Conservation (phyloP, 768 basidiomycete species). For the Russula dissimulans region DNA sequence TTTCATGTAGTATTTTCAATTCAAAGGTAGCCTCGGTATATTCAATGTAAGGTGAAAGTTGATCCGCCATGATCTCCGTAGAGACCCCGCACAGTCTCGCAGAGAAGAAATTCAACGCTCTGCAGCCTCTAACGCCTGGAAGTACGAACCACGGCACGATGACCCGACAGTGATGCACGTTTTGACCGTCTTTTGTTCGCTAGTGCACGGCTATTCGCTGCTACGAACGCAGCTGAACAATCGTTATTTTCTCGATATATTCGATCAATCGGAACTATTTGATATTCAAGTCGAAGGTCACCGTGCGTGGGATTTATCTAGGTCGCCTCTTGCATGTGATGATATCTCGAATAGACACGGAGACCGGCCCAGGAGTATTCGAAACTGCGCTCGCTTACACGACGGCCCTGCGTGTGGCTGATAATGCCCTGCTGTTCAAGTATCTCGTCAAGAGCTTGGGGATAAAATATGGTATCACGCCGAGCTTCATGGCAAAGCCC, state of each 20-base stretch:
- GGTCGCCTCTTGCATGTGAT: background rate
- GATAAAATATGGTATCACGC: slow-evolving; percentile 78
- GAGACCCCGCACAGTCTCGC: slow-evolving; percentile 74
- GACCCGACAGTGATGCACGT: background rate
- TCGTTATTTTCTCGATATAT: slow-evolving; percentile 82
- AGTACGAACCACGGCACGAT: slow-evolving; percentile 44
- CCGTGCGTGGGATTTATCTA: slow-evolving; percentile 35
- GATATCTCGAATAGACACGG: slow-evolving; percentile 54
- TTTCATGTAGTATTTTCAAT: slow-evolving; percentile 67
- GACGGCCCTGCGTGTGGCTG: slow-evolving; percentile 70
- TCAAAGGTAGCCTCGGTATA: slow-evolving; percentile 49
- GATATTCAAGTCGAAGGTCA: slow-evolving; percentile 80
- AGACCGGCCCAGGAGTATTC: slow-evolving; percentile 83
- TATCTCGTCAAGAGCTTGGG: slow-evolving; percentile 87
- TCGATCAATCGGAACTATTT: slow-evolving; percentile 64
- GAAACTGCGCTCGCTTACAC: slow-evolving; percentile 87
- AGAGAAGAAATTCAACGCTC: slow-evolving; percentile 66
- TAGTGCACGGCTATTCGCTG: slow-evolving; percentile 96
- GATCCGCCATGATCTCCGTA: slow-evolving; percentile 22
- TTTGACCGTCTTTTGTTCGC: background rate
- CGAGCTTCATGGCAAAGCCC: slow-evolving; percentile 98
- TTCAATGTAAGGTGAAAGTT: background rate
- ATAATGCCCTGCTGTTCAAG: slow-evolving; percentile 91
- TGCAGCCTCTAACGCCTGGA: slow-evolving; percentile 83
- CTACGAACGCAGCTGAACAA: slow-evolving; percentile 85